phyloP scores from a whole-genome alignment of 1,284 basidiomycete genomes.

The Rhodotorula glutinis region DNA sequence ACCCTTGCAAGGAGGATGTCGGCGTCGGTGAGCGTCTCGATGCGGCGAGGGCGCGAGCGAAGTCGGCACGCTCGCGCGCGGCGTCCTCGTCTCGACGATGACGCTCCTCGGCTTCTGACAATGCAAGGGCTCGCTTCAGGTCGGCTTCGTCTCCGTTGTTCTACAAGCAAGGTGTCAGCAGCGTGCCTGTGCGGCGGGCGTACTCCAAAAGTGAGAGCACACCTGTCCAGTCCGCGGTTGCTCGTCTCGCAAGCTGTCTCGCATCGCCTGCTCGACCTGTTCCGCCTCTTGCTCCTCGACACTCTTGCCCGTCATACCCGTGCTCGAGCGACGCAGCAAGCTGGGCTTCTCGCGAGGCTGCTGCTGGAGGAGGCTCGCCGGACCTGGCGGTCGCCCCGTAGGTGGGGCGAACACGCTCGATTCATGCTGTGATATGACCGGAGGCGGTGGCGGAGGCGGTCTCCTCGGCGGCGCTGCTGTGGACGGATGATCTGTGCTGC shows the following conservation, averaged over 20 bases:
- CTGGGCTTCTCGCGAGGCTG: no score
- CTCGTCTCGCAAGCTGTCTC: constrained; percentile 7
- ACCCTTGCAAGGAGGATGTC: background rate
- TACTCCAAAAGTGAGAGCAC: no score
- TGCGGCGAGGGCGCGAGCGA: background rate
- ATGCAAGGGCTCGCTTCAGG: background rate
- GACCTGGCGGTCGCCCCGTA: no score
- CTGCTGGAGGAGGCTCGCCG: no score
- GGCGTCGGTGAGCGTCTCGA: background rate
- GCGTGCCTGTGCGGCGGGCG: no score
- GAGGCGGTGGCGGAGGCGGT: background rate
- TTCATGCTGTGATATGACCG: background rate
- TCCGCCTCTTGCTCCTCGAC: constrained; percentile 8
- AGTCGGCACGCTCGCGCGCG: constrained; percentile 11
- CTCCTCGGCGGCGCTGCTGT: background rate
- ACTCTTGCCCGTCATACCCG: background rate
- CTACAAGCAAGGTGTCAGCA: no score
- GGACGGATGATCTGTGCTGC: background rate
- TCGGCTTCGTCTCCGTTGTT: background rate
- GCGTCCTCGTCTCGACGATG: background rate
- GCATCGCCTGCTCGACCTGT: constrained; percentile 10
- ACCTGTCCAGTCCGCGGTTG: background rate
- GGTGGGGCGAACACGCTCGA: background rate
- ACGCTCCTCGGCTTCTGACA: constrained; percentile 8
- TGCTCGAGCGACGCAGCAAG: no score